These are phyloP conservation scores for Mesotaenium endlicherianum DNA, from an alignment of 139 green algal species.

Conservation along the genomic window DNA sequence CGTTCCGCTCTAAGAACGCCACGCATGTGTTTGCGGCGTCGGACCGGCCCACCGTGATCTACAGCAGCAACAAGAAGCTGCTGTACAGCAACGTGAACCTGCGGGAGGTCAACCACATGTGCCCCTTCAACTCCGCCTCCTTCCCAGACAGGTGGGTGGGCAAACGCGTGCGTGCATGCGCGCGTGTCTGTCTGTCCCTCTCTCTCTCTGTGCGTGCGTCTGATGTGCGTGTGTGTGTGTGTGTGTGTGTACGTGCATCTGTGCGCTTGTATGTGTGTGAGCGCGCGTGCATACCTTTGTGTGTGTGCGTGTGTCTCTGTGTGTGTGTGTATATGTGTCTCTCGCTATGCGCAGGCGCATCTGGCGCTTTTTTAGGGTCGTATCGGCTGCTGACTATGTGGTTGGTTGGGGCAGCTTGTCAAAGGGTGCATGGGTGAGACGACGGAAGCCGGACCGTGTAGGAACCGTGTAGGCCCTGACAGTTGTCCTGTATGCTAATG, in stretches of 20 bases:
- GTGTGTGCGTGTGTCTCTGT: not conserved
- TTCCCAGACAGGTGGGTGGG: constrained; percentile 55
- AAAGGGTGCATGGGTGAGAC: no score
- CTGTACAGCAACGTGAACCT: constrained; percentile 97
- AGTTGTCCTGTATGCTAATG: no score
- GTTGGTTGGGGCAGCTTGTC: no score
- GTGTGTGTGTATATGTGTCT: not conserved
- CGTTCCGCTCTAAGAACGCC: constrained; percentile 63
- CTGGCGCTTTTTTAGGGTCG: not conserved
- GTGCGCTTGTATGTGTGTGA: not conserved
- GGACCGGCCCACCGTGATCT: constrained; percentile 94
- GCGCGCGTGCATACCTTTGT: not conserved
- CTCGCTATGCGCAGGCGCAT: not conserved
- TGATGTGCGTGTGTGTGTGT: not conserved
- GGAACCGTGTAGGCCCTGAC: no score
- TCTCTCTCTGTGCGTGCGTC: not conserved
- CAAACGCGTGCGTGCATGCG: not conserved
- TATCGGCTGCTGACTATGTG: no score
- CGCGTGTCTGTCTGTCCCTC: not conserved
- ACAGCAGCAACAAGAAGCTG: constrained; percentile 86
- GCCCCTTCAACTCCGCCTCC: constrained; percentile 56
- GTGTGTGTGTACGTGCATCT: not conserved
- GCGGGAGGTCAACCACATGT: constrained; percentile 70
- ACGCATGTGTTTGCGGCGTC: constrained; percentile 85
- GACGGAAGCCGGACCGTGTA: no score